These are phyloP conservation scores for Xylariaceae sp. DNA, from an alignment of 2,329 filamentous ascomycete genomes.

Conservation along the genomic window DNA sequence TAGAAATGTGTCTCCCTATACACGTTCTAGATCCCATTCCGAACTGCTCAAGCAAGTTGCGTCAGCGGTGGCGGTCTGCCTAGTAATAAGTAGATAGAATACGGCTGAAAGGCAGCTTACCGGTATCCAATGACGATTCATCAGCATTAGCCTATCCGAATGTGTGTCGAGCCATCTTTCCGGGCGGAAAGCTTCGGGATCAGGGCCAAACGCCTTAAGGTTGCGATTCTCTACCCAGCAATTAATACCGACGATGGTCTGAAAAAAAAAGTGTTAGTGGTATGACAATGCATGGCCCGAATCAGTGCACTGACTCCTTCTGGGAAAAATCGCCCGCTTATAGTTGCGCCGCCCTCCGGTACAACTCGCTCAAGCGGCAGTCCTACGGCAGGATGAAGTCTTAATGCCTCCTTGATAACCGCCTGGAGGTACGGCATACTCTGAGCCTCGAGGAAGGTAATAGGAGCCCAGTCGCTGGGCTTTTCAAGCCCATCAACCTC, in stretches of 20 bases:
- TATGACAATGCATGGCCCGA: neutral
- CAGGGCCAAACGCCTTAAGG: constrained; percentile 43
- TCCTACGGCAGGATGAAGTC: constrained; percentile 48
- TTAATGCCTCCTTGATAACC: constrained; percentile 50
- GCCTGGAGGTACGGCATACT: constrained; percentile 50
- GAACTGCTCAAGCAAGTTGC: constrained; percentile 28
- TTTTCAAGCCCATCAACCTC: constrained; percentile 41
- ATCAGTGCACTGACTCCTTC: constrained; percentile 14
- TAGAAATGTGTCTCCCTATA: constrained; percentile 41
- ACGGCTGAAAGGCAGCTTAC: constrained; percentile 31
- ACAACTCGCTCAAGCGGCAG: constrained; percentile 49
- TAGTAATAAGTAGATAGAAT: neutral
- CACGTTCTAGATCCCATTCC: constrained; percentile 41
- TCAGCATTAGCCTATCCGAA: constrained; percentile 14
- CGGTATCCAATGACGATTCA: constrained; percentile 41
- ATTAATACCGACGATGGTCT: constrained; percentile 46
- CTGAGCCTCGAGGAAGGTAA: constrained; percentile 34
- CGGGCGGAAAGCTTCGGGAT: constrained; percentile 39
- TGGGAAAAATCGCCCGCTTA: constrained; percentile 31
- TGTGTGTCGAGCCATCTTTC: constrained; percentile 25
- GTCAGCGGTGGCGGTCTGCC: neutral
- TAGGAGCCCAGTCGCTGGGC: constrained; percentile 8
- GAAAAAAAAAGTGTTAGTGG: neutral
- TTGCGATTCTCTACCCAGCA: constrained; percentile 47
- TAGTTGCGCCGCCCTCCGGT: constrained; percentile 40